Evolutionary conservation across 169 alveolate genomes (phyloP).

Genomic region (Amoebophrya sp.): DNA sequence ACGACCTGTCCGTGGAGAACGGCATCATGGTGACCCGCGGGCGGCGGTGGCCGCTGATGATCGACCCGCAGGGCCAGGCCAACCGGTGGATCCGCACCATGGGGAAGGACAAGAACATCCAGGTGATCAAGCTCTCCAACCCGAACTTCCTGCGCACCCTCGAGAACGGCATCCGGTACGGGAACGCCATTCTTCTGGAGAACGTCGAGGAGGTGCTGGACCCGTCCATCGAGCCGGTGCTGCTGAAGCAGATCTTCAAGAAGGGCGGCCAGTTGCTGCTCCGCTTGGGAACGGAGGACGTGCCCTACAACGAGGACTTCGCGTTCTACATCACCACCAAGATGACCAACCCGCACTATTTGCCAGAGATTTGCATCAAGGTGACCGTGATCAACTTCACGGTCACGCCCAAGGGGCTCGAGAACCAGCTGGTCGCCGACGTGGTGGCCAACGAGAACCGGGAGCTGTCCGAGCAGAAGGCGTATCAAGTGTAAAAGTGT

Average conservation of each 20-base stretch:
- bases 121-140: constrained; percentile 62
- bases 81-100: constrained; percentile 79
- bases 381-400: constrained; percentile 84
- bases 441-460: constrained; percentile 83
- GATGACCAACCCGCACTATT: constrained; percentile 90
- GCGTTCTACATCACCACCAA: constrained; percentile 76
- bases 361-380: constrained; percentile 91
- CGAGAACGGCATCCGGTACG: constrained; percentile 78
- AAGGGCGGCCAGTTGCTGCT: constrained; percentile 68
- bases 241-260: constrained; percentile 74
- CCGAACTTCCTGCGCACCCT: constrained; percentile 77
- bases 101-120: constrained; percentile 65
- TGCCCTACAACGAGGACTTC: constrained; percentile 74
- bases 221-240: constrained; percentile 86
- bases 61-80: constrained; percentile 89
- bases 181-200: constrained; percentile 80
- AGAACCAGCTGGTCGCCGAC: constrained; percentile 83
- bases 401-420: constrained; percentile 86
- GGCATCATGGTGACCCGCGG: constrained; percentile 70
- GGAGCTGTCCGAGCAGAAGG: constrained; percentile 74
- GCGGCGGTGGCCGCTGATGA: constrained; percentile 55
- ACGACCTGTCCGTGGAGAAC: constrained; percentile 72
- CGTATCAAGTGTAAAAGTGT: no score
- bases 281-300: constrained; percentile 71
- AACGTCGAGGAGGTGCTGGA: constrained; percentile 90